phyloP scores from a whole-genome alignment of 1,139 yeast species.

The Lodderomyces jiufengensis region DNA sequence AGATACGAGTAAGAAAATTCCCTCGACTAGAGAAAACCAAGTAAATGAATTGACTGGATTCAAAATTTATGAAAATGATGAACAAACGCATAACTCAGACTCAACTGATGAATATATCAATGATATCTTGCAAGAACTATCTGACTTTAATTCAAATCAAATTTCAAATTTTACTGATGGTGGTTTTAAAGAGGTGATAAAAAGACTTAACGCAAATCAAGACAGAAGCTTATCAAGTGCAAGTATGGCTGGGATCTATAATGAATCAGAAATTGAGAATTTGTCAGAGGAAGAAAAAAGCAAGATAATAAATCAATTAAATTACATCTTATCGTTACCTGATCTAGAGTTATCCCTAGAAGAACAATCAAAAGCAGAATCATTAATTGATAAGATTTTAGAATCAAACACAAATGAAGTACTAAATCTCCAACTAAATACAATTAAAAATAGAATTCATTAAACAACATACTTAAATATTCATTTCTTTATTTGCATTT shows the following conservation, averaged over 20 bases:
- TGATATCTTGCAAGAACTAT: constrained; percentile 24
- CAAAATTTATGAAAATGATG: constrained; percentile 8
- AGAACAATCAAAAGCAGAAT: constrained; percentile 10
- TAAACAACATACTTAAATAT: background rate
- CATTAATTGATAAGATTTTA: constrained; percentile 6
- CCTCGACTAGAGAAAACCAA: constrained; percentile 1
- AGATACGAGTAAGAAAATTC: constrained; percentile 14
- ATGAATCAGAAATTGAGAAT: constrained; percentile 4
- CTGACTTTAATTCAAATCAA: constrained; percentile 23
- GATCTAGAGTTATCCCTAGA: constrained; percentile 5
- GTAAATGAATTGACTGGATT: constrained; percentile 6
- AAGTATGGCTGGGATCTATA: constrained; percentile 21
- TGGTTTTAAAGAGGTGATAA: constrained; percentile 28
- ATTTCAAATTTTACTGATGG: constrained; percentile 22
- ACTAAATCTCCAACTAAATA: constrained; percentile 23
- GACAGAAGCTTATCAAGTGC: constrained; percentile 20
- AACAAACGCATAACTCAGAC: constrained; percentile 1
- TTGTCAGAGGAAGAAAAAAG: constrained; percentile 11
- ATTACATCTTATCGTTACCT: constrained; percentile 14
- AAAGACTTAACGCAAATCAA: constrained; percentile 15
- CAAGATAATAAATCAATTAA: constrained; percentile 18
- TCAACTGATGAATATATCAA: constrained; percentile 23
- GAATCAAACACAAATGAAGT: constrained; percentile 20
- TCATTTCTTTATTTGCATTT: too few species aligned
- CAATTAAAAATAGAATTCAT: constrained; percentile 14